Conservation (phyloP, 2,329 filamentous ascomycete genomes). For the Neofusicoccum sp. region DNA sequence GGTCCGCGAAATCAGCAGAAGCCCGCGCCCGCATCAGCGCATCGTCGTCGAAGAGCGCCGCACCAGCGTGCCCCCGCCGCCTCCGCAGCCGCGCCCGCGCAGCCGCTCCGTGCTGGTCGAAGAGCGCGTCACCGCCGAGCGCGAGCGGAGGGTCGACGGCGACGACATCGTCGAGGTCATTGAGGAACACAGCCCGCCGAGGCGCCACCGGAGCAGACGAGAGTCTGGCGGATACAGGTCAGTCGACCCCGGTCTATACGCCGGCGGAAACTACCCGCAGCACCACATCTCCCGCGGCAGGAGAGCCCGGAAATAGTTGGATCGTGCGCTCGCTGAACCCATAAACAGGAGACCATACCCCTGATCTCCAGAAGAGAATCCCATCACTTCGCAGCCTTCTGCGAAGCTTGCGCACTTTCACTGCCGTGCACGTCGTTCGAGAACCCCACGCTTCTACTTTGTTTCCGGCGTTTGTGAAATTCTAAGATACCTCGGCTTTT, state of each 20-base stretch:
- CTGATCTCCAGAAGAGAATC: background rate
- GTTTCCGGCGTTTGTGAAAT: background rate
- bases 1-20: conserved; percentile 39
- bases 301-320: background rate
- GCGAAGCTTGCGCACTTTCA: too few species aligned
- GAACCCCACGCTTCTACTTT: background rate
- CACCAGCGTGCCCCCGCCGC: conserved; percentile 8
- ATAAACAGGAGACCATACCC: conserved; percentile 9
- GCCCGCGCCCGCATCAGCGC: conserved; percentile 35
- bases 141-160: conserved; percentile 39
- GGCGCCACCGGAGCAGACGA: conserved; percentile 38
- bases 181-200: conserved; percentile 52
- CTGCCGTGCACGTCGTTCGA: too few species aligned
- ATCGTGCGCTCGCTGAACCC: background rate
- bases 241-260: conserved; percentile 45
- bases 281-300: conserved; percentile 22
- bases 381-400: too few species aligned
- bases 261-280: conserved; percentile 30
- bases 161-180: conserved; percentile 60
- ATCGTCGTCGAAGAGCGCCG: conserved; percentile 39
- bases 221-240: conserved; percentile 47
- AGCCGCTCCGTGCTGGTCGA: conserved; percentile 45
- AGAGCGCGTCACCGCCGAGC: conserved; percentile 27
- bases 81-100: conserved; percentile 27
- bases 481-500: background rate